Conservation (phyloP, 2,329 filamentous ascomycete species). For the Aaosphaeria pasadenensis region DNA sequence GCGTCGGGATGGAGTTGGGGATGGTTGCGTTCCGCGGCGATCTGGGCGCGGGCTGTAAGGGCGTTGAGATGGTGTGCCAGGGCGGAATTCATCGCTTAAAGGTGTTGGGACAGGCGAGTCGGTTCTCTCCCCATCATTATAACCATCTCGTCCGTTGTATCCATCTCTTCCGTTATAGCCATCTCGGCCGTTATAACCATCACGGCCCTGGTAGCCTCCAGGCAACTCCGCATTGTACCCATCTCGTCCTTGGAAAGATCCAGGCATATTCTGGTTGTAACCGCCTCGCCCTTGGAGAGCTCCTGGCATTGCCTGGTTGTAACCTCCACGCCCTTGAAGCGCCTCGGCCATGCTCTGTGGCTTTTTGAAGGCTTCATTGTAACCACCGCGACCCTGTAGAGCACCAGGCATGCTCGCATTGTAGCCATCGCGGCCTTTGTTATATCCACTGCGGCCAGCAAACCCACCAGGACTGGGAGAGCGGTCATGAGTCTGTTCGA, state of each 20-base stretch:
- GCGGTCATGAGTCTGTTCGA: slow-evolving; percentile 18
- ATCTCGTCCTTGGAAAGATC: slow-evolving; percentile 26
- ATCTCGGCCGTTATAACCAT: slow-evolving; percentile 23
- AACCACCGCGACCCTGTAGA: slow-evolving; percentile 28
- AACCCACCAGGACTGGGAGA: slow-evolving; percentile 29
- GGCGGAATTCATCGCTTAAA: slow-evolving; percentile 27
- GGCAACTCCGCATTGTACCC: slow-evolving; percentile 25
- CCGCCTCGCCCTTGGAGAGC: slow-evolving; percentile 29
- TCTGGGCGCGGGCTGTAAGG: slow-evolving; percentile 28
- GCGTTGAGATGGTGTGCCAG: slow-evolving; percentile 28
- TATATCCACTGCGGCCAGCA: slow-evolving; percentile 36
- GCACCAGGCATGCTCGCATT: slow-evolving; percentile 20
- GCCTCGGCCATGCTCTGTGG: slow-evolving; percentile 1
- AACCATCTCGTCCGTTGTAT: slow-evolving; percentile 25
- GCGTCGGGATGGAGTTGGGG: slow-evolving; percentile 28
- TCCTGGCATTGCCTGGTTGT: slow-evolving; percentile 21
- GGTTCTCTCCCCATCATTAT: slow-evolving; percentile 19
- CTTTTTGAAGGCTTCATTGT: slow-evolving; percentile 4
- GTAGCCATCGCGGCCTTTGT: slow-evolving; percentile 6
- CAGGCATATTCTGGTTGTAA: slow-evolving; percentile 23
- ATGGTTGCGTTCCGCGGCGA: slow-evolving; percentile 16
- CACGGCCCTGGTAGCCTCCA: slow-evolving; percentile 15
- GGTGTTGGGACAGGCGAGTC: slow-evolving; percentile 34
- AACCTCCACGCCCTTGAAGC: slow-evolving; percentile 24
- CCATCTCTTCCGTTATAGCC: slow-evolving; percentile 20